Evolutionary conservation across 1,284 basidiomycete genomes (phyloP).

Genomic region (Fomitopsis betulina): DNA sequence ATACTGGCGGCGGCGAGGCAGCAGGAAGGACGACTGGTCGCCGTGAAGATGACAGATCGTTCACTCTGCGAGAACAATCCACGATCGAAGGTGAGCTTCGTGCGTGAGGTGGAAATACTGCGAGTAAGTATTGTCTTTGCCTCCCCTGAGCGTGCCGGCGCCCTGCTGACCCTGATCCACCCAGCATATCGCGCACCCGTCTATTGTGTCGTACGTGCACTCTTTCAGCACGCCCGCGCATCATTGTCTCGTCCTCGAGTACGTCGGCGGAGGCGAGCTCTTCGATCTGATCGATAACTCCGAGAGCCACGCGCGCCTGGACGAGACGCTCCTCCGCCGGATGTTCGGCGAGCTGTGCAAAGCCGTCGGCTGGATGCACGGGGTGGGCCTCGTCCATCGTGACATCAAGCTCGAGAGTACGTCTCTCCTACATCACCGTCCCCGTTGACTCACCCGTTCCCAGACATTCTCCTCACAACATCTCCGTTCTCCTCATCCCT

Average conservation of each 20-base stretch:
- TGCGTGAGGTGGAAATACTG: conserved; percentile 85
- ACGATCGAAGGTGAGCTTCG: conserved; percentile 78
- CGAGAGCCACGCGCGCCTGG: conserved; percentile 41
- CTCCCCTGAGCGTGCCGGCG: conserved; percentile 4
- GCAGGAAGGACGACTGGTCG: conserved; percentile 46
- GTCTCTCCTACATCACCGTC: conserved; percentile 26
- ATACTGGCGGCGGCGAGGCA: conserved; percentile 3
- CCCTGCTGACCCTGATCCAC: background rate
- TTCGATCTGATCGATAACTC: conserved; percentile 75
- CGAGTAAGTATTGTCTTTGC: conserved; percentile 39
- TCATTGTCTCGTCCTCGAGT: conserved; percentile 81
- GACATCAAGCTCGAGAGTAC: conserved; percentile 94
- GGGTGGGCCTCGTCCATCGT: conserved; percentile 82
- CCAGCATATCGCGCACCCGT: conserved; percentile 81
- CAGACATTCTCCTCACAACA: conserved; percentile 52
- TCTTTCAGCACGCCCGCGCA: conserved; percentile 73
- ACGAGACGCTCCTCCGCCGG: conserved; percentile 61
- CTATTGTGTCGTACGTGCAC: conserved; percentile 69
- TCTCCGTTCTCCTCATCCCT: conserved; percentile 30
- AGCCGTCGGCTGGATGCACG: conserved; percentile 89
- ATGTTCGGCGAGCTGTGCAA: conserved; percentile 80
- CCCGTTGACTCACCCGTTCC: background rate
- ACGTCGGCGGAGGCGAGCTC: conserved; percentile 79
- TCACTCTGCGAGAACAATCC: conserved; percentile 52
- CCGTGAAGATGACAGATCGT: conserved; percentile 81